A percentile compares a stretch with the other conserved stretches of the same genome.
Evolutionary conservation across 352 stramenopile species (phyloP).

Genomic region (Pythium aquatile): DNA sequence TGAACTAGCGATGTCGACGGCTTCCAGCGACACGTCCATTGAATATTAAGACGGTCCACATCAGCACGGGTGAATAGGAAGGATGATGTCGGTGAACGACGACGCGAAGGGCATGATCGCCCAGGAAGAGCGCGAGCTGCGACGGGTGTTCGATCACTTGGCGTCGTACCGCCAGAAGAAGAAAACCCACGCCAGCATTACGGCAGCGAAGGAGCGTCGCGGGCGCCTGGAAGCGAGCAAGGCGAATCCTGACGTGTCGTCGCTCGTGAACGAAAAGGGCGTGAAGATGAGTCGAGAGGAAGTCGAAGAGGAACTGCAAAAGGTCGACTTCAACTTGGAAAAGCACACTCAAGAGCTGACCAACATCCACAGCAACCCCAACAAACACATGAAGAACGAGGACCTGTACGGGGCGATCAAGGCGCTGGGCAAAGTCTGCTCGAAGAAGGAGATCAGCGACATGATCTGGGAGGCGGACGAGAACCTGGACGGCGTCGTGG

Average conservation of each 20-base stretch:
- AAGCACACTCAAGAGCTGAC: constrained; percentile 47
- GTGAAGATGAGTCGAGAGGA: constrained; percentile 77
- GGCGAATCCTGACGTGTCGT: constrained; percentile 68
- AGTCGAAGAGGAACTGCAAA: constrained; percentile 73
- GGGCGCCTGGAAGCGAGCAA: constrained; percentile 57
- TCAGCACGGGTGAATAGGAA: not conserved
- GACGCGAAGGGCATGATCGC: constrained; percentile 88
- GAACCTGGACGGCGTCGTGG: constrained; percentile 93
- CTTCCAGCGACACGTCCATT: not conserved
- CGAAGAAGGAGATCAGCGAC: constrained; percentile 95
- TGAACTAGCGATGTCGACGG: not conserved
- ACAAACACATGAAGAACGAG: constrained; percentile 84
- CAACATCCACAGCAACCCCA: constrained; percentile 47
- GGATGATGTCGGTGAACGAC: constrained; percentile 73
- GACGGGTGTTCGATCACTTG: constrained; percentile 93
- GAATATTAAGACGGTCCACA: not conserved
- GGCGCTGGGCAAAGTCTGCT: constrained; percentile 88
- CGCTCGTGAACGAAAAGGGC: constrained; percentile 75
- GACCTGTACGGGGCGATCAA: constrained; percentile 95
- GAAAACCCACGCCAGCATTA: constrained; percentile 47
- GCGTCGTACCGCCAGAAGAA: constrained; percentile 91
- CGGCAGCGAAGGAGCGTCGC: constrained; percentile 52
- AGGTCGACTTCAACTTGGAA: constrained; percentile 58
- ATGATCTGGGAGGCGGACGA: constrained; percentile 99
- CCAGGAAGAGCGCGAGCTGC: constrained; percentile 94